Evolutionary conservation across 2,329 filamentous ascomycete species (phyloP).

Genomic region (Hypocreales sp.): DNA sequence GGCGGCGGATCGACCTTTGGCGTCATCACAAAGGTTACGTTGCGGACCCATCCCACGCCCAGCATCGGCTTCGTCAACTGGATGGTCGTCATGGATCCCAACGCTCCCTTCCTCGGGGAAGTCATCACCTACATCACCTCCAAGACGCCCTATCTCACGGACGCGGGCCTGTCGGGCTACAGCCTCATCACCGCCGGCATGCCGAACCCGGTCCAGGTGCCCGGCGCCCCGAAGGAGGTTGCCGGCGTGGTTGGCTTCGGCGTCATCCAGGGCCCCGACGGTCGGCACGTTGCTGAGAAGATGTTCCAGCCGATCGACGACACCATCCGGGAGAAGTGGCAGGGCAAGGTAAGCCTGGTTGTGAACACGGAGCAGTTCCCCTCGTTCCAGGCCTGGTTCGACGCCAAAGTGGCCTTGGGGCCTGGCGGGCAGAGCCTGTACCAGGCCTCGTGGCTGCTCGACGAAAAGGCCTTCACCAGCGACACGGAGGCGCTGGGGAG

Average conservation of each 20-base stretch:
- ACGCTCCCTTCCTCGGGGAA: constrained; percentile 25
- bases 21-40: constrained; percentile 40
- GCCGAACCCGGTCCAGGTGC: constrained; percentile 20
- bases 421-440: constrained; percentile 19
- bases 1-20: constrained; percentile 47
- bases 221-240: constrained; percentile 13
- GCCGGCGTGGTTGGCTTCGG: constrained; percentile 19
- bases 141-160: constrained; percentile 28
- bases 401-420: constrained; percentile 17
- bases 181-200: constrained; percentile 19
- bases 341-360: constrained; percentile 9
- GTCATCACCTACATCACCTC: constrained; percentile 30
- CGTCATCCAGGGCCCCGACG: constrained; percentile 19
- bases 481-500: constrained; percentile 18
- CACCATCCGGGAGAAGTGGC: constrained; percentile 22
- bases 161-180: constrained; percentile 35
- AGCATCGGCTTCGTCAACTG: constrained; percentile 12
- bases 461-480: constrained; percentile 16
- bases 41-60: constrained; percentile 31
- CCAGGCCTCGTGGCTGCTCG: constrained; percentile 28
- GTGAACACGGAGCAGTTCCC: constrained; percentile 9
- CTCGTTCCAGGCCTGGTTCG: constrained; percentile 22
- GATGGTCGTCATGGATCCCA: constrained; percentile 8
- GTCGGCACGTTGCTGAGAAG: constrained; percentile 8
- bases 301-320: constrained; percentile 20